Base-by-base conservation (phyloP, 2,329 filamentous ascomycete genomes). In the Phyllosticta ampelicida region DNA sequence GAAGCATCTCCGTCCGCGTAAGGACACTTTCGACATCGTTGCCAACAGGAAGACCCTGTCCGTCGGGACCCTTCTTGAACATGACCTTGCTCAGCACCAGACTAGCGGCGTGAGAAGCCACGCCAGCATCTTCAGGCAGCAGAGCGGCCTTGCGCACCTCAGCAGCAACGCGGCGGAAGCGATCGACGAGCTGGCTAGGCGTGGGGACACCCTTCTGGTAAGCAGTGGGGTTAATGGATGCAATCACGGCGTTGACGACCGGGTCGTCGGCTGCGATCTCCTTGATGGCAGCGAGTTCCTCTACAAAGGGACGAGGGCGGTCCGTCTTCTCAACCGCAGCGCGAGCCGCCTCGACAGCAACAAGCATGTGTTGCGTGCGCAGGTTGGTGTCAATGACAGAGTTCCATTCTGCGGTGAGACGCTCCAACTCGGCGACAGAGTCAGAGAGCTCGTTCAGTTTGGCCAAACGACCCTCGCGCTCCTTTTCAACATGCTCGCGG, bases 71-170 rank as follows among this genome's bases (percentile, higher is more conserved):
- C 81, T 97, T 97, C 79, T 90, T 90, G 82, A 99, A 97, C 77
- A 97, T 84, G 55, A 97, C 80, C 76, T 96, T 95, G 78, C 89
- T 95, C 66, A 99, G 78, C 52, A 95, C 80, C 72, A 89, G 86
- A 71, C 88, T 94, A 50, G 90, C 92, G 2, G 92, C 90, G 72
- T 99, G 94, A 67, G 88, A 94, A 19, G 94, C 92, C 23, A 99
- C 88, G 64, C 94, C 94, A 0, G 94, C 94, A 67, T 96, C 87
- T 63, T 95, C 91, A 13, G 94, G 94, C 16, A 99, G 80, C 54
- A 99, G 81, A 51, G 87, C 87, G 19, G 94, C 94, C 79, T 99
- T 99, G 71, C 94, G 85, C 48, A 99, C 94, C 76, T 99, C 94
- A 59, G 78, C 77, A 1, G 94, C 89, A 16, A 99, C 94, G 54